A percentile compares a stretch with the other conserved stretches of the same genome.
Conservation (phyloP, 371 early-diverging fungal species). For the Pancytospora epiphaga region DNA sequence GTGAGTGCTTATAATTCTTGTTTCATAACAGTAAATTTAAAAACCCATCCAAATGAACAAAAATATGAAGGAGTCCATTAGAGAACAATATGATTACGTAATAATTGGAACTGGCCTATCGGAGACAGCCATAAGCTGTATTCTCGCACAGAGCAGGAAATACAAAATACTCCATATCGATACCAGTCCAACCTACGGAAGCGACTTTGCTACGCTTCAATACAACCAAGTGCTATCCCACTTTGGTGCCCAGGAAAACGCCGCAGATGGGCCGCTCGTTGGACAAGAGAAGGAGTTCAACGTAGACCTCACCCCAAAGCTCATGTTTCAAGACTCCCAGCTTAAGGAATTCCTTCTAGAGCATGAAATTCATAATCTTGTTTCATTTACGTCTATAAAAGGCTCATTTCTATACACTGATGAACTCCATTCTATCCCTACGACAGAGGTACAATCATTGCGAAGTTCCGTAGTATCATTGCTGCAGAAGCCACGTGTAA, state of each 20-base stretch:
- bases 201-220: conserved; percentile 63
- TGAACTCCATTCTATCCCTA: conserved; percentile 81
- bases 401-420: conserved; percentile 84
- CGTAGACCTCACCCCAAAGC: conserved; percentile 96
- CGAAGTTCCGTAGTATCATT: conserved; percentile 75
- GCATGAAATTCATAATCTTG: conserved; percentile 86
- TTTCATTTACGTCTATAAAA: conserved; percentile 86
- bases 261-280: not conserved
- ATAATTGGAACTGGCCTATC: conserved; percentile 84
- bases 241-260: conserved; percentile 14
- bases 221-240: conserved; percentile 46
- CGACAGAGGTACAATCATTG: conserved; percentile 76
- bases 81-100: conserved; percentile 42
- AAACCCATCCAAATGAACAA: not conserved
- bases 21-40: too few species aligned
- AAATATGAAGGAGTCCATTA: not conserved
- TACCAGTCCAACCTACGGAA: conserved; percentile 92
- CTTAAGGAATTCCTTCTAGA: conserved; percentile 67
- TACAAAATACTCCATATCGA: conserved; percentile 87
- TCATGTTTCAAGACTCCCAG: conserved; percentile 91
- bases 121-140: conserved; percentile 93
- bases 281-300: conserved; percentile 77
- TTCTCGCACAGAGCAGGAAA: conserved; percentile 88
- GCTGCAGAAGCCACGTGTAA: conserved; percentile 80
- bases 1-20: too few species aligned